These are phyloP conservation scores for Rhipidocladum racemiflorum DNA, from an alignment of 176 grass and related monocot species.

Conservation along the genomic window DNA sequence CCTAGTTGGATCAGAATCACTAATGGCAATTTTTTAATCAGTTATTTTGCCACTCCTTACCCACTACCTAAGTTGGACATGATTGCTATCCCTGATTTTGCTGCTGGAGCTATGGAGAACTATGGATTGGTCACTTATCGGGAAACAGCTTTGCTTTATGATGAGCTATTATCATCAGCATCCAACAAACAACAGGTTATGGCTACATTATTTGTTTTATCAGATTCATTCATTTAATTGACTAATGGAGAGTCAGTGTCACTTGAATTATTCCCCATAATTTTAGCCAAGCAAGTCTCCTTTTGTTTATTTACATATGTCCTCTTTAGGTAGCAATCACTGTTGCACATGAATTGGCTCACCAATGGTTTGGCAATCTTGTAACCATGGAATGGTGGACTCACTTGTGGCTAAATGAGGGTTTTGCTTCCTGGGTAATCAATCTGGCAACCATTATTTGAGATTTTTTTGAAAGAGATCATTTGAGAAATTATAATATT, in stretches of 20 bases:
- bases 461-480: background rate
- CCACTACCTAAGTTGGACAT: slow-evolving; percentile 96
- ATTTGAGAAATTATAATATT: background rate
- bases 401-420: slow-evolving; percentile 96
- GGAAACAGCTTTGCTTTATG: slow-evolving; percentile 79
- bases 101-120: slow-evolving; percentile 95
- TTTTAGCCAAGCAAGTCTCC: background rate
- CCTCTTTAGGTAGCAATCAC: slow-evolving; percentile 73
- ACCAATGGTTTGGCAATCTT: slow-evolving; percentile 99
- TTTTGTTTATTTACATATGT: slow-evolving; percentile 4
- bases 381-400: slow-evolving; percentile 99
- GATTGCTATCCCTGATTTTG: slow-evolving; percentile 94
- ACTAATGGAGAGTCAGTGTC: background rate
- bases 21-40: slow-evolving; percentile 35
- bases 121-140: slow-evolving; percentile 92
- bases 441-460: slow-evolving; percentile 16
- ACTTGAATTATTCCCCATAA: background rate
- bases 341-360: slow-evolving; percentile 92
- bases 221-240: too few species aligned
- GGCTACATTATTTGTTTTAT: too few species aligned
- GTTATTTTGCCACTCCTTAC: slow-evolving; percentile 85
- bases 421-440: slow-evolving; percentile 89
- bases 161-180: slow-evolving; percentile 71
- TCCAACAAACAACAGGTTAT: slow-evolving; percentile 49
- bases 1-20: slow-evolving; percentile 8